Base-by-base conservation (phyloP, 78 protist genomes). In the Dictyostelium firmibasis region DNA sequence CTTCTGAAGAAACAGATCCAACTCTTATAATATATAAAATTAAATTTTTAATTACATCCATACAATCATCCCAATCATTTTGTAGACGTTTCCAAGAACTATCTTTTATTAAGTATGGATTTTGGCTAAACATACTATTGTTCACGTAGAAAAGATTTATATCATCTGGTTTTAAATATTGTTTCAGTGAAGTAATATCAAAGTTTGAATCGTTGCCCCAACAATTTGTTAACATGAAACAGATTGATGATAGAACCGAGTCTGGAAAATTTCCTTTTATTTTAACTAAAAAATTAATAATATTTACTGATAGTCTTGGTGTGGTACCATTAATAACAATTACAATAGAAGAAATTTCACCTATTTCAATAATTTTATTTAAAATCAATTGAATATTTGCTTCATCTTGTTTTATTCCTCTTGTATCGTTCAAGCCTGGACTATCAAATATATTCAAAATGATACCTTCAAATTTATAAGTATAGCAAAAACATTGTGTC, bases 321-420 rank as follows among this genome's bases (percentile, higher is more conserved):
- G 1, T 35, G 36, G 64, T 84, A 1, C 91, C 91, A 69, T 84
- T 84, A 0, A 84, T 41, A 0, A 84, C 0, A 4, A 84, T 10
- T 18, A 84, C 43, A 43, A 84, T 69, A 16, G 91, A 57, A 23
- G 81, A 38, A 0, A 84, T 14, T 6, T 41, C 20, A 27, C 13
- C 14, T 7, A 23, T 29, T 2, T 84, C 23, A n/a, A 5, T 31
- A 38, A 36, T 75, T 10, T 64, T 18, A 7, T 69, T 16, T 13
- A 84, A 60, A 33, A 84, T 84, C 36, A 60, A 60, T 27, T 25
- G 2, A 29, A 84, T 84, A 33, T 84, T 84, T 0, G 4, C 13
- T 11, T 84, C 91, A 69, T 84, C 91, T 69, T 84, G 91, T 36
- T 84, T 2, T 84, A 0, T 0, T 23, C 91, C 91, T 8, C 79